Conservation (phyloP, 1,284 basidiomycete genomes). For the Ustilago loliicola region DNA sequence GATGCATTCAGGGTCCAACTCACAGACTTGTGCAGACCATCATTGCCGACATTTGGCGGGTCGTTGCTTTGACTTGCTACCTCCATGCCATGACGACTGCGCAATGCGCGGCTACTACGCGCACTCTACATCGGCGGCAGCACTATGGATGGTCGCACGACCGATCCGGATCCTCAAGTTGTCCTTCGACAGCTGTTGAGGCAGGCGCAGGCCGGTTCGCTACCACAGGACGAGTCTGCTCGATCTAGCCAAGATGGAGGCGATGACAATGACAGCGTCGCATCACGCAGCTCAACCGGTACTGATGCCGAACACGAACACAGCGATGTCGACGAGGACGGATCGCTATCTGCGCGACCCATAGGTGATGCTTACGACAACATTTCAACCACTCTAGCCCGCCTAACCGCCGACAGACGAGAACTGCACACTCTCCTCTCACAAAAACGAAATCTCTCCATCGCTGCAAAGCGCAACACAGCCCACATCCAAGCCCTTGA, state of each 20-base stretch:
- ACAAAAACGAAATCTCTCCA: slow-evolving; percentile 11
- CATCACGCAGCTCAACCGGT: neutral
- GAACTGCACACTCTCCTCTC: slow-evolving; percentile 26
- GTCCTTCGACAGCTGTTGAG: slow-evolving; percentile 37
- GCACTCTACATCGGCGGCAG: neutral
- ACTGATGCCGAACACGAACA: neutral
- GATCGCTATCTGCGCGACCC: neutral
- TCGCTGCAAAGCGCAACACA: slow-evolving; percentile 27
- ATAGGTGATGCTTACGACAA: slow-evolving; percentile 9
- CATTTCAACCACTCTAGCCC: slow-evolving; percentile 27
- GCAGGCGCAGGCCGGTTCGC: slow-evolving; percentile 27
- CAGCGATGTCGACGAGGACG: neutral
- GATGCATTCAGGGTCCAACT: slow-evolving; percentile 29
- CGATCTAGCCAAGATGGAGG: neutral
- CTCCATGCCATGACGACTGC: neutral
- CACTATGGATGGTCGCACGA: slow-evolving; percentile 37
- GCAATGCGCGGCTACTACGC: slow-evolving; percentile 1
- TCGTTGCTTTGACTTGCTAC: slow-evolving; percentile 9
- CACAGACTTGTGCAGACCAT: neutral
- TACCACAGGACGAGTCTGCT: neutral
- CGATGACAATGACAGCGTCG: slow-evolving; percentile 6
- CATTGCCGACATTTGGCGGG: neutral
- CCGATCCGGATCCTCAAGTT: slow-evolving; percentile 23
- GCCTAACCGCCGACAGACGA: slow-evolving; percentile 29
- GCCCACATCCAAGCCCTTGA: slow-evolving; percentile 26